These are phyloP conservation scores for Rhododendron ferrugineum DNA, from an alignment of 148 eudicot genomes.

Conservation along the genomic window DNA sequence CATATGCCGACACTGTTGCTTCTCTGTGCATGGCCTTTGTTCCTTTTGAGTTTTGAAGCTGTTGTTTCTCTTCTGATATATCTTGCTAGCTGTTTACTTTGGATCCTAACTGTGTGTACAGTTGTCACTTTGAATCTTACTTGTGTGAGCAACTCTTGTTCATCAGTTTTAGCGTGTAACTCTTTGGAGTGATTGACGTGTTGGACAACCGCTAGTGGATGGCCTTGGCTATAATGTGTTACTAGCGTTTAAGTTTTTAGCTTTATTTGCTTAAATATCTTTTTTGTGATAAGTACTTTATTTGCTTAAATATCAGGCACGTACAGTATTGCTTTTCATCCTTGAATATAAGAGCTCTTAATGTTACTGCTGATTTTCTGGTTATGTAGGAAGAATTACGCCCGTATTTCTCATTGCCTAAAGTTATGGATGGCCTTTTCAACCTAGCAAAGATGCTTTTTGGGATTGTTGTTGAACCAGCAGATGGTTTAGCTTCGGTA, in stretches of 20 bases:
- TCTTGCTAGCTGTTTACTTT: neutral
- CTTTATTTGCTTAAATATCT: neutral
- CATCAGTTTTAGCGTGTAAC: too few relatives aligned
- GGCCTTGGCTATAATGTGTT: neutral
- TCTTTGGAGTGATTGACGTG: neutral
- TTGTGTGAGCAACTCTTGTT: too few relatives aligned
- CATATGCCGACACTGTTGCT: neutral
- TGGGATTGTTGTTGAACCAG: conserved; percentile 61
- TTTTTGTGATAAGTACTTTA: too few relatives aligned
- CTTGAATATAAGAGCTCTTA: neutral
- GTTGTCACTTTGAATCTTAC: neutral
- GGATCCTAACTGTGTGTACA: neutral
- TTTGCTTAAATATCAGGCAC: neutral
- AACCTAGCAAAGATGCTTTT: conserved; percentile 70
- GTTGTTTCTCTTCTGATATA: too few relatives aligned
- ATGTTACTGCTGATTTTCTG: conserved; percentile 1
- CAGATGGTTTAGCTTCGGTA: conserved; percentile 83
- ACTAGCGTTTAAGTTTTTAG: neutral
- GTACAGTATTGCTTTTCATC: neutral
- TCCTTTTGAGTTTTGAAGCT: too few relatives aligned
- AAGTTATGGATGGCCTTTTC: conserved; percentile 98
- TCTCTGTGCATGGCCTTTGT: neutral
- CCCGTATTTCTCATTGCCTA: conserved; percentile 94
- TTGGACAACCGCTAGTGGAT: neutral
- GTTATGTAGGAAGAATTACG: conserved; percentile 80